Evolutionary conservation across 176 grass and related monocot species (phyloP), one percentile per base, ranked within the genome.

Genomic region (Neostapfia colusana): DNA sequence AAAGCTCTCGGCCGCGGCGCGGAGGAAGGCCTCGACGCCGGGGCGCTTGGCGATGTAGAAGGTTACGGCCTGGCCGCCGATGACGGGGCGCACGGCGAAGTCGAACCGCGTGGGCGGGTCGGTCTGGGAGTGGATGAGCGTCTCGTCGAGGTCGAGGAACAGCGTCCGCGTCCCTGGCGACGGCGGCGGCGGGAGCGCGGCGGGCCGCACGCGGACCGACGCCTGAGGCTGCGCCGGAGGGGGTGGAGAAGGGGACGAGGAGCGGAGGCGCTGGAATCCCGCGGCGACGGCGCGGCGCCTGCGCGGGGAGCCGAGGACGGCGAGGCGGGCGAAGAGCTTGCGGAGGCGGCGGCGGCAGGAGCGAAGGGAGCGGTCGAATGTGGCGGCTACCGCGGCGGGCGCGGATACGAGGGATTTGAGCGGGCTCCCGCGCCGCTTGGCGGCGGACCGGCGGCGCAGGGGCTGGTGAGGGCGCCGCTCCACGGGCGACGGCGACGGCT

Each of bases 61-160:
- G 31, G 93, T 86, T 58, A 97, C 68, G 6, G 80, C 80, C 41
- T 89, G 80, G 12, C 83, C 89, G 8, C 82, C 85, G 82, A 95
- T 95, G 44, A 88, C 65, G 2, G 93, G 93, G 42, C 85, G 87
- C 60, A 97, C 93, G 65, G 84, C 53, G 73, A 97, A 97, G 89
- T 97, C 90, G 78, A 73, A 87, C 17, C 82, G 72, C 24, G 83
- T 67, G 1, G 90, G 85, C 1, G 90, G 90, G 27, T 93, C 90
- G 3, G 86, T 91, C 84, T 85, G 85, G 0, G 93, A 87, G 81
- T 97, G 93, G 65, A 97, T 83, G 36, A 93, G 85, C 11, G 93
- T 97, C 90, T 97, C 93, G 76, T 97, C 93, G 67, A 97, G 88
- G 77, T 97, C 93, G 15, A 97, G 81, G 83, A 93, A 93, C 31